Evolutionary conservation across 1,284 basidiomycete genomes (phyloP).

Genomic region (Sporisorium scitamineum): DNA sequence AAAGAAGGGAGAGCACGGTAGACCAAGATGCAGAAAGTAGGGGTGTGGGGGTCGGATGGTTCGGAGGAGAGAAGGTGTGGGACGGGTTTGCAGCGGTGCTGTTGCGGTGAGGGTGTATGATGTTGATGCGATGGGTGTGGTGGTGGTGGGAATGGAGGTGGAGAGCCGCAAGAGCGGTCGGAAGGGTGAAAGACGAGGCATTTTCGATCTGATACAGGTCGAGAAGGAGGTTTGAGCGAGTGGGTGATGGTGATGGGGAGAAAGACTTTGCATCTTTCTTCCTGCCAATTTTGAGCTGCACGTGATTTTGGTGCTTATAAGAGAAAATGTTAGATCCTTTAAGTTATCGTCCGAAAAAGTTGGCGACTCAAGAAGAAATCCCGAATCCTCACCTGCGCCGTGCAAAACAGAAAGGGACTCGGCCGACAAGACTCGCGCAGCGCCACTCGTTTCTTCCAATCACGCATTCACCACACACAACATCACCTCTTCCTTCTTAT

Average conservation of each 20-base stretch:
- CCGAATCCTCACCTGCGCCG: neutral
- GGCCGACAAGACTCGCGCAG: neutral
- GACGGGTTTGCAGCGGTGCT: neutral
- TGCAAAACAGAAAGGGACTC: constrained; percentile 11
- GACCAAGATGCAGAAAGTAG: neutral
- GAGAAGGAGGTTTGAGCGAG: neutral
- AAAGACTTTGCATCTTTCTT: neutral
- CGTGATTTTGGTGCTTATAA: constrained; percentile 11
- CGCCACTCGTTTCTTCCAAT: neutral
- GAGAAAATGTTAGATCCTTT: too few relatives aligned
- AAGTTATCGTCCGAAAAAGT: neutral
- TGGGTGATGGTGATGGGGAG: constrained; percentile 4
- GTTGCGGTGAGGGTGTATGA: constrained; percentile 1
- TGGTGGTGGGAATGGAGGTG: neutral
- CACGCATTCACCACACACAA: too few relatives aligned
- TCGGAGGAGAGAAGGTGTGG: neutral
- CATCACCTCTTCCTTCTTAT: neutral
- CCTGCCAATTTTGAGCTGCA: neutral
- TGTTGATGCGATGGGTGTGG: constrained; percentile 10
- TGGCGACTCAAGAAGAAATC: neutral
- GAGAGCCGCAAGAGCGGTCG: constrained; percentile 19
- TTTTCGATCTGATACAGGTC: neutral
- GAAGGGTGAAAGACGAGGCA: constrained; percentile 37
- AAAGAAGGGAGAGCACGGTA: constrained; percentile 9
- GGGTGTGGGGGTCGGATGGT: neutral